Base-by-base conservation (phyloP, 352 stramenopile genomes). In the Thraustochytrium sp. region DNA sequence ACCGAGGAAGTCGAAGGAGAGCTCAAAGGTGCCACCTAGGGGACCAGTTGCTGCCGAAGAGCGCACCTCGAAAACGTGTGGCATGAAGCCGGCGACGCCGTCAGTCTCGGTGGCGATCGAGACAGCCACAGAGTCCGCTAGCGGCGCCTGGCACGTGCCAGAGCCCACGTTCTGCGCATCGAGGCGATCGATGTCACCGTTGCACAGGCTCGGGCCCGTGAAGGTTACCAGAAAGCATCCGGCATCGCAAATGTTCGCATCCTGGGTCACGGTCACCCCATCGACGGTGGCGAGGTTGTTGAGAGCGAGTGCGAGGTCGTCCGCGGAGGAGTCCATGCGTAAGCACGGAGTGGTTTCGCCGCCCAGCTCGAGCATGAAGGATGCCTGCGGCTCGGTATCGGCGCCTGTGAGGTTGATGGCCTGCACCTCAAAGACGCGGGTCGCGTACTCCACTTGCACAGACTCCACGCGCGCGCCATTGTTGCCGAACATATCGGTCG, bases 1-100 rank as follows among this genome's bases (percentile, higher is more conserved):
- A 31, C 84, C 84, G 37, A 84, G 26, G 63, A 86, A 86, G 59
- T 86, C 78, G 26, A 77, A 82, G 1, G 84, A 86, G 13, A 86
- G 36, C 37, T 44, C 44, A 65, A 86, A 78, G 40, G 37, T 68
- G n/a, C 84, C 84, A 18, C 9, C 42, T 2, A 86, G 29, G 0
- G 55, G 16, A 11, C 68, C 62, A 53, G 40, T 72, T 76, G 68
- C 44, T 29, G 48, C 44, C 37, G n/a, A 23, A 4, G 68, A 63
- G 16, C 46, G 68, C 13, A 80, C n/a, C 53, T 80, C 68, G 31
- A 65, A 80, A 46, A 80, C 40, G 26, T 80, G 68, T 13, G 68
- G 68, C 42, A 80, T 16, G 23, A 49, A 53, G 46, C 68, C 68
- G 13, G 48, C 48, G 13, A 38, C 68, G 31, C 68, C 68, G 13